These are phyloP conservation scores for Lentinula boryana DNA, from an alignment of 768 basidiomycete species.

Conservation along the genomic window DNA sequence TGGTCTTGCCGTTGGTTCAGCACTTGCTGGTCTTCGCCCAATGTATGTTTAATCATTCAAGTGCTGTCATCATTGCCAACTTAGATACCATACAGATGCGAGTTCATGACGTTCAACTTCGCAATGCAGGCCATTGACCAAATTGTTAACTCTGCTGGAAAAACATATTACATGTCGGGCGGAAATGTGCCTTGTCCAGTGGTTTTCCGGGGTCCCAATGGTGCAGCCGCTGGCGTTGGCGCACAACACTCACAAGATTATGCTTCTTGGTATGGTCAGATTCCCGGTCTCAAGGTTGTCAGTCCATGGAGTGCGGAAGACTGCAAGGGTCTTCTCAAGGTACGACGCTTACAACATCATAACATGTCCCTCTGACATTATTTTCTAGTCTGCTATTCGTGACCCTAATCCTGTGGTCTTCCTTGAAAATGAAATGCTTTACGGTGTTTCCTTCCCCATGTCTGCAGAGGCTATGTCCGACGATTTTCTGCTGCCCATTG, in stretches of 20 bases:
- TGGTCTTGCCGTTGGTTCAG: slow-evolving; percentile 93
- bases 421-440: slow-evolving; percentile 99
- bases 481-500: slow-evolving; percentile 92
- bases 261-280: slow-evolving; percentile 87
- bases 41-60: slow-evolving; percentile 45
- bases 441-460: slow-evolving; percentile 97
- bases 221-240: slow-evolving; percentile 93
- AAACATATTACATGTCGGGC: slow-evolving; percentile 99
- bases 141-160: slow-evolving; percentile 99
- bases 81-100: slow-evolving; percentile 56
- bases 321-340: slow-evolving; percentile 97
- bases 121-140: slow-evolving; percentile 99
- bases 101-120: slow-evolving; percentile 99
- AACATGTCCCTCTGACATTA: neutral
- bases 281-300: slow-evolving; percentile 97
- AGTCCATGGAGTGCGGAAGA: slow-evolving; percentile 99
- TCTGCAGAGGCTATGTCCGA: slow-evolving; percentile 92
- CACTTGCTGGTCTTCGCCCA: slow-evolving; percentile 89
- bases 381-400: slow-evolving; percentile 79
- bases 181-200: slow-evolving; percentile 98
- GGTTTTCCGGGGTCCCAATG: slow-evolving; percentile 99
- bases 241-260: slow-evolving; percentile 99
- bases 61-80: neutral
- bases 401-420: slow-evolving; percentile 98
- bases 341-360: slow-evolving; percentile 20